These are phyloP conservation scores for Neofusicoccum parvum DNA, from an alignment of 2,329 filamentous ascomycete genomes.

Conservation along the genomic window DNA sequence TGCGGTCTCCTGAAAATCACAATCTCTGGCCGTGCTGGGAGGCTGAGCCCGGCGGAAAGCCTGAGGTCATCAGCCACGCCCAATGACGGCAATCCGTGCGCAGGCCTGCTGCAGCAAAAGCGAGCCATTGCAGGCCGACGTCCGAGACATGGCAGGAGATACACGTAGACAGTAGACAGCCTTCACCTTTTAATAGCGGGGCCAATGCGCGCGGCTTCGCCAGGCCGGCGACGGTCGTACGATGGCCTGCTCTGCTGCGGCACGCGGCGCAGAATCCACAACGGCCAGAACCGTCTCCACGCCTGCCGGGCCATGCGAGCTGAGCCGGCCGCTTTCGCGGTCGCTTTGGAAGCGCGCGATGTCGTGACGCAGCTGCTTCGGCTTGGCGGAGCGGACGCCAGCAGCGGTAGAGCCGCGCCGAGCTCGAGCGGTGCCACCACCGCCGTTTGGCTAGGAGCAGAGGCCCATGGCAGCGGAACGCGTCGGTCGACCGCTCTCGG, in stretches of 20 bases:
- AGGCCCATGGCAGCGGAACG: background rate
- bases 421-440: conserved; percentile 3
- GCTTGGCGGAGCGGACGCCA: conserved; percentile 4
- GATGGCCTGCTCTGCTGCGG: background rate
- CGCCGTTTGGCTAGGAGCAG: conserved; percentile 4
- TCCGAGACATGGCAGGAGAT: conserved; percentile 19
- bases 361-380: conserved; percentile 7
- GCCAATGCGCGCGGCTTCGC: background rate
- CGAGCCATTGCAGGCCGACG: conserved; percentile 7
- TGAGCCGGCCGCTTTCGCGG: background rate
- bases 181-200: background rate
- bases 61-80: conserved; percentile 17
- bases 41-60: background rate
- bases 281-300: too few relatives aligned
- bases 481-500: conserved; percentile 3
- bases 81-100: conserved; percentile 2
- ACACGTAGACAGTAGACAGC: conserved; percentile 8
- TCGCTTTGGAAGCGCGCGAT: background rate
- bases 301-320: background rate
- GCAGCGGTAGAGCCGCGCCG: conserved; percentile 16
- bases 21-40: conserved; percentile 11
- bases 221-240: background rate
- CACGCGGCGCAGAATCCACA: background rate
- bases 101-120: background rate
- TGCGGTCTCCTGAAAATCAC: conserved; percentile 15